phyloP scores from a whole-genome alignment of 176 grass and related monocot species.

The Ensete glaucum region DNA sequence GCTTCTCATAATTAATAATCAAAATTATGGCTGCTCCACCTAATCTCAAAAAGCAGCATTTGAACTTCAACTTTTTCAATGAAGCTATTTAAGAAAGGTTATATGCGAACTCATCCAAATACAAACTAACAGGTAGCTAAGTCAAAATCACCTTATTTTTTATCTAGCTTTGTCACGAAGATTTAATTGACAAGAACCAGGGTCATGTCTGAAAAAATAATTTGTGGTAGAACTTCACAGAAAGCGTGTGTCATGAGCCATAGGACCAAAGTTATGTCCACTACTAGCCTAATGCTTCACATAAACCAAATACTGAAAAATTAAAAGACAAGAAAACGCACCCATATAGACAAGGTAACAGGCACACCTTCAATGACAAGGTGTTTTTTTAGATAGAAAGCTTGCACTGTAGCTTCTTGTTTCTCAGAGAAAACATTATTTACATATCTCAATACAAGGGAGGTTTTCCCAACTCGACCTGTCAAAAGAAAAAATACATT shows the following conservation, averaged over 20 bases:
- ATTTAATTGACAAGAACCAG: not conserved
- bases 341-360: slow-evolving; percentile 86
- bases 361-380: slow-evolving; percentile 68
- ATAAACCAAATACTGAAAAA: no score
- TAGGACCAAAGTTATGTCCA: not conserved
- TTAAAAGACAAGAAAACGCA: slow-evolving; percentile 33
- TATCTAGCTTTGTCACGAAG: not conserved
- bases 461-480: slow-evolving; percentile 82
- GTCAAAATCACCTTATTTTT: not conserved
- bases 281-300: no score
- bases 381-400: slow-evolving; percentile 65
- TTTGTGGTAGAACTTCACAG: not conserved
- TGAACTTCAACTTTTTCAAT: no score
- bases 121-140: not conserved
- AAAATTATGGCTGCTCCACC: no score
- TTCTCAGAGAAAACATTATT: slow-evolving; percentile 77
- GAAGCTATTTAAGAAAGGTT: no score
- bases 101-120: no score
- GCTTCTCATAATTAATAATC: no score
- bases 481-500: not conserved
- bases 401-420: slow-evolving; percentile 76
- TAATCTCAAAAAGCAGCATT: no score
- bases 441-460: slow-evolving; percentile 64
- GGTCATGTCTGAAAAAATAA: not conserved
- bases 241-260: not conserved